Evolutionary conservation across 805 yeast species (phyloP).

Genomic region (Zygotorulaspora florentina): DNA sequence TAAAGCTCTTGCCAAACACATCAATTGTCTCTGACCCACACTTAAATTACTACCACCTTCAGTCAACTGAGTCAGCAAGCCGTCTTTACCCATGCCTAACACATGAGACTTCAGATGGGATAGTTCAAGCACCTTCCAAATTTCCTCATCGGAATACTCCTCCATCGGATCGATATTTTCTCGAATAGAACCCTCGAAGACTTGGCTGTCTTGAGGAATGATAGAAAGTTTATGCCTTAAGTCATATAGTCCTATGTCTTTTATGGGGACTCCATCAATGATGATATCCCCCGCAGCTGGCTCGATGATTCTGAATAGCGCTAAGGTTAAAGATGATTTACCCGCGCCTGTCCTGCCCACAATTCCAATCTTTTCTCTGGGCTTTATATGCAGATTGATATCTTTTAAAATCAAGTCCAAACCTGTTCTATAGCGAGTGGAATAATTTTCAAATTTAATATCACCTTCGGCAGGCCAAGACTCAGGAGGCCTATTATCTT

Average conservation of each 20-base stretch:
- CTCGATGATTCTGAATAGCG: constrained; percentile 82
- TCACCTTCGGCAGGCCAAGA: constrained; percentile 74
- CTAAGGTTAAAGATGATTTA: constrained; percentile 78
- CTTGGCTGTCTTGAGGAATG: constrained; percentile 93
- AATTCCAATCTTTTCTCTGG: constrained; percentile 85
- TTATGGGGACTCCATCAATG: constrained; percentile 67
- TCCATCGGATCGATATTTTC: constrained; percentile 83
- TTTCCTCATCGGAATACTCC: constrained; percentile 61
- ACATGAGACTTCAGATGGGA: constrained; percentile 74
- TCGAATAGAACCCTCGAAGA: constrained; percentile 80
- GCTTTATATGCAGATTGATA: constrained; percentile 57
- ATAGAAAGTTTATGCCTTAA: constrained; percentile 73
- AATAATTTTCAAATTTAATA: constrained; percentile 63
- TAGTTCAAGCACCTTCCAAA: constrained; percentile 78
- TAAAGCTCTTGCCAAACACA: constrained; percentile 79
- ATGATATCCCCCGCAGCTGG: constrained; percentile 62
- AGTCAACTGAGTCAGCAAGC: constrained; percentile 50
- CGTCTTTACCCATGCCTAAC: constrained; percentile 48
- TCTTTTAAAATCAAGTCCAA: constrained; percentile 74
- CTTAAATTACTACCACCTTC: constrained; percentile 73
- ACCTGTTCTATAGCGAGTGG: constrained; percentile 80
- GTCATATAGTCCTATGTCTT: constrained; percentile 68
- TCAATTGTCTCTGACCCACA: constrained; percentile 72
- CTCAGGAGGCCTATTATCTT: constrained; percentile 59
- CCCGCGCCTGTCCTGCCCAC: constrained; percentile 99